These are phyloP conservation scores for Globisporangium yorkense DNA, from an alignment of 352 stramenopile genomes.

Conservation along the genomic window DNA sequence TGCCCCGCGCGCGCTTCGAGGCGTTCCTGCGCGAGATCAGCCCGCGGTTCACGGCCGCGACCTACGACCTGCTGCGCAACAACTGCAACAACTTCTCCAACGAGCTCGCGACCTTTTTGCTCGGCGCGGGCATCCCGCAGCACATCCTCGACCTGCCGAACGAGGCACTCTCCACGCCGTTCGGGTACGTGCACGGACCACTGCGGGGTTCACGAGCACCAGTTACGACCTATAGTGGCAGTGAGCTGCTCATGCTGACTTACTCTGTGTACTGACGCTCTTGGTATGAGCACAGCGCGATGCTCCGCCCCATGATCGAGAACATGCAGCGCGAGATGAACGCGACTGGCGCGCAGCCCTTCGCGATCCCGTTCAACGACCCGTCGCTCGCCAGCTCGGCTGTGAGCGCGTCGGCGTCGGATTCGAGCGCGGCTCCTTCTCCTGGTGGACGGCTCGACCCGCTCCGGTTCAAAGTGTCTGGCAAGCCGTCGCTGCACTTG, in stretches of 20 bases:
- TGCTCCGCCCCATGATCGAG: slow-evolving; percentile 76
- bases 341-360: slow-evolving; percentile 37
- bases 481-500: slow-evolving; percentile 37
- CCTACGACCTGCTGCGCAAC: slow-evolving; percentile 92
- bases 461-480: slow-evolving; percentile 53
- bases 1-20: slow-evolving; percentile 75
- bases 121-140: slow-evolving; percentile 84
- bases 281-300: slow-evolving; percentile 31
- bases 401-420: background rate
- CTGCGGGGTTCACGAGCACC: background rate
- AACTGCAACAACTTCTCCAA: slow-evolving; percentile 98
- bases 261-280: too few relatives aligned
- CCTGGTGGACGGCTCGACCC: background rate
- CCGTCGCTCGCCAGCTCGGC: slow-evolving; percentile 17
- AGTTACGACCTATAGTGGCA: background rate
- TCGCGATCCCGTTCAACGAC: slow-evolving; percentile 73
- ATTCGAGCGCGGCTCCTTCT: slow-evolving; percentile 16
- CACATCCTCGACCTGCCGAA: slow-evolving; percentile 89
- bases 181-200: slow-evolving; percentile 56
- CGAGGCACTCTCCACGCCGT: slow-evolving; percentile 83
- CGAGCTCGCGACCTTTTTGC: slow-evolving; percentile 84
- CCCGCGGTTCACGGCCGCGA: slow-evolving; percentile 79
- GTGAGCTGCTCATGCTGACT: too few relatives aligned
- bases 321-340: slow-evolving; percentile 83
- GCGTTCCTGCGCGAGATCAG: slow-evolving; percentile 73